Conservation (phyloP, 2,329 filamentous ascomycete genomes). For the Talaromyces sp. region DNA sequence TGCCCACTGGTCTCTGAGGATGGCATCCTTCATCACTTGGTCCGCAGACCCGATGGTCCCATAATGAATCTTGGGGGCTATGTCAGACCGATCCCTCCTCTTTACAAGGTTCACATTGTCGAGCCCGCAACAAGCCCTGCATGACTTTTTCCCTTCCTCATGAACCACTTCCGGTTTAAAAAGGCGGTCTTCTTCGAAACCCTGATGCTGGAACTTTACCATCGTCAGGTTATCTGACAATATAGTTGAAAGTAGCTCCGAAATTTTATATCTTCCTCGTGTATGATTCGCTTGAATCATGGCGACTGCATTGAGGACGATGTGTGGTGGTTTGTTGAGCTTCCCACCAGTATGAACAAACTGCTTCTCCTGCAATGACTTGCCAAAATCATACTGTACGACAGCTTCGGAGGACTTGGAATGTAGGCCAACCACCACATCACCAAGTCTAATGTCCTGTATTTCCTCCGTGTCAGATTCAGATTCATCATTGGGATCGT, state of each 20-base stretch:
- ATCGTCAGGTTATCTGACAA: neutral
- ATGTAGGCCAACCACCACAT: conserved; percentile 13
- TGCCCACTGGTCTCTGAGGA: conserved; percentile 11
- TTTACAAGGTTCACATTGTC: neutral
- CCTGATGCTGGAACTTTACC: neutral
- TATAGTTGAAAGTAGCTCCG: neutral
- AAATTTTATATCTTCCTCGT: neutral
- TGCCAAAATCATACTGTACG: conserved; percentile 22
- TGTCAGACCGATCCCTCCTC: neutral
- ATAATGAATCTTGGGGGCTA: conserved; percentile 12
- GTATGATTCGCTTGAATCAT: neutral
- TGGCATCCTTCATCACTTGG: conserved; percentile 15
- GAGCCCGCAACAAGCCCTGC: neutral
- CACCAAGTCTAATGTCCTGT: conserved; percentile 11
- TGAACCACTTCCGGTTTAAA: neutral
- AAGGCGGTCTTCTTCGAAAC: neutral
- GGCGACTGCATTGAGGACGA: neutral
- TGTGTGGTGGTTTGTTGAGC: neutral
- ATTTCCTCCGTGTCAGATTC: neutral
- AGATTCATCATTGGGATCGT: neutral
- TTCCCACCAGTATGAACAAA: conserved; percentile 5
- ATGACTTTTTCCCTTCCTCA: neutral
- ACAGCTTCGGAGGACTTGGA: conserved; percentile 12
- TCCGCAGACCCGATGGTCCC: conserved; percentile 17
- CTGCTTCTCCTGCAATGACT: conserved; percentile 2